These are phyloP conservation scores for Sanghuangporus baumii DNA, from an alignment of 1,284 basidiomycete genomes.

Conservation along the genomic window DNA sequence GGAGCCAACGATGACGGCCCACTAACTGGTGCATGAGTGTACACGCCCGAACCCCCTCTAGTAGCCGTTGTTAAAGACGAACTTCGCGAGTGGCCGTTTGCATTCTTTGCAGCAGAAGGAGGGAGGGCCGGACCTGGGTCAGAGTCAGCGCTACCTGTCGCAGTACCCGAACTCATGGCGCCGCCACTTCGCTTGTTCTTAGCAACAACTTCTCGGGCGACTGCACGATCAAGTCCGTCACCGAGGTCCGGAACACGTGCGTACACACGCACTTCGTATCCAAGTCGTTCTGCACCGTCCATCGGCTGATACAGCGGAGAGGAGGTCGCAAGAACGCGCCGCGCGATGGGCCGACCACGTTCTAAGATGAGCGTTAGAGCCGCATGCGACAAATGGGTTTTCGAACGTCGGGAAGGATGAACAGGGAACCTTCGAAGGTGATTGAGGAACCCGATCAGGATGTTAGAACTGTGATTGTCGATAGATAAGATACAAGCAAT, in stretches of 20 bases:
- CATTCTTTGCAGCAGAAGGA: background rate
- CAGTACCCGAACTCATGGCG: background rate
- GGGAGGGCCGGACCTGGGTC: conserved; percentile 20
- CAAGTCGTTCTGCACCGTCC: conserved; percentile 65
- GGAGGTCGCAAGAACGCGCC: conserved; percentile 73
- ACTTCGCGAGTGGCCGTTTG: conserved; percentile 7
- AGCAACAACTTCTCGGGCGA: conserved; percentile 23
- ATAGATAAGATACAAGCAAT: conserved; percentile 6
- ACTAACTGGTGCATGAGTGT: background rate
- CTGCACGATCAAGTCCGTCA: conserved; percentile 33
- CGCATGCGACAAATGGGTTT: conserved; percentile 57
- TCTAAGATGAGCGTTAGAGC: conserved; percentile 68
- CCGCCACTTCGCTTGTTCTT: conserved; percentile 16
- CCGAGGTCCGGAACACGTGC: conserved; percentile 72
- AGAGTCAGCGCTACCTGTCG: conserved; percentile 23
- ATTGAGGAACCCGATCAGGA: conserved; percentile 70
- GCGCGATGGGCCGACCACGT: conserved; percentile 60
- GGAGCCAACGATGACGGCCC: background rate
- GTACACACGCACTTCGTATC: conserved; percentile 75
- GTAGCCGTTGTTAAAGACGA: conserved; percentile 1
- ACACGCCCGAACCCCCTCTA: background rate
- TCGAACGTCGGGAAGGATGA: conserved; percentile 25
- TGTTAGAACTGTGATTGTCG: conserved; percentile 60
- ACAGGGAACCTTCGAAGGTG: conserved; percentile 52
- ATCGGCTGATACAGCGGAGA: conserved; percentile 81